Percentiles rank a stretch among this genome's conserved stretches.
These are phyloP conservation scores for Xylaria sp. DNA, from an alignment of 2,329 filamentous ascomycete genomes.

Conservation along the genomic window DNA sequence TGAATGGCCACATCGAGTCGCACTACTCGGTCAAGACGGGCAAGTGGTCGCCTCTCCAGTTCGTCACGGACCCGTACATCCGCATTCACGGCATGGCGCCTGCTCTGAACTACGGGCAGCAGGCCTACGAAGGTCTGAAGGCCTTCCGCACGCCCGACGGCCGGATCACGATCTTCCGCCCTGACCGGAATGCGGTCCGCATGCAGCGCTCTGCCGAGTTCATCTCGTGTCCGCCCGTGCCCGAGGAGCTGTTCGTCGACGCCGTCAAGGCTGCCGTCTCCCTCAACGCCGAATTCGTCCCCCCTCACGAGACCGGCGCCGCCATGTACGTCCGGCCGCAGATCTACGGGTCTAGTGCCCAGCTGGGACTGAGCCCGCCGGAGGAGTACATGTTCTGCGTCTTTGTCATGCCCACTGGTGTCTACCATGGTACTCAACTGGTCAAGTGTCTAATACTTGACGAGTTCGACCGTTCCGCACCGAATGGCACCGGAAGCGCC, in stretches of 20 bases:
- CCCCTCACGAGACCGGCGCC: slow-evolving; percentile 87
- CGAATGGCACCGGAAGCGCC: slow-evolving; percentile 88
- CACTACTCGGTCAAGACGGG: slow-evolving; percentile 80
- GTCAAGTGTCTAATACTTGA: slow-evolving; percentile 91
- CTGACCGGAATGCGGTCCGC: slow-evolving; percentile 83
- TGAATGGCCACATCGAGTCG: slow-evolving; percentile 94
- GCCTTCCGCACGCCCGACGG: slow-evolving; percentile 84
- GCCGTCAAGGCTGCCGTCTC: slow-evolving; percentile 84
- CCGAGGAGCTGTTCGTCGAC: slow-evolving; percentile 78
- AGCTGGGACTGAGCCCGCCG: slow-evolving; percentile 85
- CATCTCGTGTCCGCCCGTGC: slow-evolving; percentile 84
- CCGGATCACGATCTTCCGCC: slow-evolving; percentile 87
- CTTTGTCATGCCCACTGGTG: slow-evolving; percentile 89
- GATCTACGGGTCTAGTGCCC: slow-evolving; percentile 86
- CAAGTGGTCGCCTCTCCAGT: slow-evolving; percentile 80
- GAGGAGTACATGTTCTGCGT: slow-evolving; percentile 94
- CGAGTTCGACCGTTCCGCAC: slow-evolving; percentile 93
- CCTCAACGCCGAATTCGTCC: slow-evolving; percentile 90
- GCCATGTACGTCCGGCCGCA: slow-evolving; percentile 93
- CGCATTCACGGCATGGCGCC: slow-evolving; percentile 95
- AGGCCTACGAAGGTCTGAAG: slow-evolving; percentile 98
- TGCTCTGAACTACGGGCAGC: slow-evolving; percentile 95
- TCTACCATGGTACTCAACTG: slow-evolving; percentile 90
- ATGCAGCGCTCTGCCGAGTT: slow-evolving; percentile 87
- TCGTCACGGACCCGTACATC: slow-evolving; percentile 85